phyloP scores from a whole-genome alignment of 352 stramenopile genomes.

The Globisporangium spiculum region DNA sequence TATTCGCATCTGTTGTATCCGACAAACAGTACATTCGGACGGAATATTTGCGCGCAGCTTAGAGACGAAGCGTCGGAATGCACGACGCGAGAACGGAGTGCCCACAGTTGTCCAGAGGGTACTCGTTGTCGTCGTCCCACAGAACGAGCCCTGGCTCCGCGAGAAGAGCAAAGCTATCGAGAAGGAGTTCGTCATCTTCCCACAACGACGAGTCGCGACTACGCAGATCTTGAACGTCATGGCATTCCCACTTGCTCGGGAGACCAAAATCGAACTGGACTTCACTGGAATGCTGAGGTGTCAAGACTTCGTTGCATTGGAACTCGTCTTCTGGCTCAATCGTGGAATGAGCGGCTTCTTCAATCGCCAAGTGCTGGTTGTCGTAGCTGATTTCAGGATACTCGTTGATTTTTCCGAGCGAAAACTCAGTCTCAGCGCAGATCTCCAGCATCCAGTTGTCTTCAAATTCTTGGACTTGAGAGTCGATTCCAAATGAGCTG shows the following conservation, averaged over 20 bases:
- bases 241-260: conserved; percentile 39
- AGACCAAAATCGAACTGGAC: conserved; percentile 47
- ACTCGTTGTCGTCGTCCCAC: conserved; percentile 20
- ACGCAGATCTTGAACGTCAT: conserved; percentile 30
- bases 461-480: neutral
- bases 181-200: conserved; percentile 40
- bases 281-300: neutral
- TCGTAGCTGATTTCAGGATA: conserved; percentile 2
- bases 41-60: neutral
- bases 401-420: neutral
- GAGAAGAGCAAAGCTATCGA: conserved; percentile 30
- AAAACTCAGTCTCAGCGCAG: conserved; percentile 8
- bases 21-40: conserved; percentile 15
- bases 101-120: neutral
- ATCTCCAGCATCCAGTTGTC: conserved; percentile 11
- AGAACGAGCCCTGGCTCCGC: conserved; percentile 19
- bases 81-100: neutral
- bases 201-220: conserved; percentile 27
- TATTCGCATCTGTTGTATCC: conserved; percentile 15
- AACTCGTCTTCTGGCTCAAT: conserved; percentile 13
- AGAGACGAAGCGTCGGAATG: conserved; percentile 5
- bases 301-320: conserved; percentile 12
- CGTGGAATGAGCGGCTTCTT: conserved; percentile 21
- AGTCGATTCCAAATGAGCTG: neutral
- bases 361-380: neutral